Evolutionary conservation across 805 yeast genomes (phyloP).

Genomic region (Candida mattraensis): DNA sequence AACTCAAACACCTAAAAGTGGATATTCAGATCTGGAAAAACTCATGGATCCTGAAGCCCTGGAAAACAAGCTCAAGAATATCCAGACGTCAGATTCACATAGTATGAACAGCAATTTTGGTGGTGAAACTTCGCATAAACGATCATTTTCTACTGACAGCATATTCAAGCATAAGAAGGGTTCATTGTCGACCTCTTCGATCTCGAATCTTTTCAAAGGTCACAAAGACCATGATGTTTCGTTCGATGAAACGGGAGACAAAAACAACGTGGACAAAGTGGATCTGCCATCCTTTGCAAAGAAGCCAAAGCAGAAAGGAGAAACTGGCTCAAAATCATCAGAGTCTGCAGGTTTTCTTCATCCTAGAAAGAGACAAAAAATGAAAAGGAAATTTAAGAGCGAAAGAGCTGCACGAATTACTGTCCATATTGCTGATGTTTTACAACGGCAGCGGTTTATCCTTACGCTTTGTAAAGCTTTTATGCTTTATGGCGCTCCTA

Average conservation of each 20-base stretch:
- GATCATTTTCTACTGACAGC: conserved; percentile 22
- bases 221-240: neutral
- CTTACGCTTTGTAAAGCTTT: conserved; percentile 82
- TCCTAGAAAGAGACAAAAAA: conserved; percentile 25
- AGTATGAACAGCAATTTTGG: conserved; percentile 8
- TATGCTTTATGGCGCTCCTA: conserved; percentile 95
- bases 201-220: conserved; percentile 12
- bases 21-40: conserved; percentile 16
- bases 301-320: conserved; percentile 10
- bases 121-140: conserved; percentile 4
- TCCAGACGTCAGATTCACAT: conserved; percentile 7
- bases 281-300: conserved; percentile 22
- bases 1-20: conserved; percentile 22
- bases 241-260: conserved; percentile 3
- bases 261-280: conserved; percentile 13
- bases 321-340: conserved; percentile 2
- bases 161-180: conserved; percentile 12
- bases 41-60: conserved; percentile 17
- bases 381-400: conserved; percentile 33
- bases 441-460: conserved; percentile 85
- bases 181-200: conserved; percentile 13
- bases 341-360: conserved; percentile 9
- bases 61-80: conserved; percentile 19
- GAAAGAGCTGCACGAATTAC: conserved; percentile 72
- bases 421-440: conserved; percentile 85